Evolutionary conservation across 1,284 basidiomycete species (phyloP).

Genomic region (Apiotrichum veenhuisii): DNA sequence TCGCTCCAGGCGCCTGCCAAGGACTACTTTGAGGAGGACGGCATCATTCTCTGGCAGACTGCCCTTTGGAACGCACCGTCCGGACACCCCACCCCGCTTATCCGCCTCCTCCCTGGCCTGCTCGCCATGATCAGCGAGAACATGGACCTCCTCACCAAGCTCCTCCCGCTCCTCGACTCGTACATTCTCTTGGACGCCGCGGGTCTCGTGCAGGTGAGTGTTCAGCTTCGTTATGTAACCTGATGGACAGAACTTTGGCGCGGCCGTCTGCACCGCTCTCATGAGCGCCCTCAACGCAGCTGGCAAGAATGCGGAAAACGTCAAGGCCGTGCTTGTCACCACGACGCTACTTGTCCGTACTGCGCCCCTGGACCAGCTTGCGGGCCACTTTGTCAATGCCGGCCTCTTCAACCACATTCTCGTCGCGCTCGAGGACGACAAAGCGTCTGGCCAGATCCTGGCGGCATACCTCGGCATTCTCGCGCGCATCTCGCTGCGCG

Average conservation of each 20-base stretch:
- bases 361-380: conserved; percentile 32
- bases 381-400: conserved; percentile 34
- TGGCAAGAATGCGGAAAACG: conserved; percentile 27
- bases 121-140: conserved; percentile 63
- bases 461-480: conserved; percentile 44
- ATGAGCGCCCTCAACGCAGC: conserved; percentile 30
- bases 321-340: conserved; percentile 32
- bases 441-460: conserved; percentile 43
- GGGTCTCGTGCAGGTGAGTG: conserved; percentile 63
- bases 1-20: conserved; percentile 63
- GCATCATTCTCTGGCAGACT: conserved; percentile 68
- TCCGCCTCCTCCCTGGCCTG: conserved; percentile 66
- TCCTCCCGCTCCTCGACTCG: conserved; percentile 68
- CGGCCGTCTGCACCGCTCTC: conserved; percentile 31
- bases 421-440: conserved; percentile 46
- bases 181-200: conserved; percentile 70
- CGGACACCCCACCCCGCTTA: conserved; percentile 56
- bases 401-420: conserved; percentile 45
- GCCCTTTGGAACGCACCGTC: conserved; percentile 66
- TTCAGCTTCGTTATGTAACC: not conserved
- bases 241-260: conserved; percentile 49
- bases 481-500: conserved; percentile 40
- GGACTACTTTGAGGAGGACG: conserved; percentile 73
- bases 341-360: conserved; percentile 34
- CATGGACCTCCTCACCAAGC: conserved; percentile 68